Evolutionary conservation across 305 asterid genomes (phyloP), one percentile per base, ranked within the genome.

Genomic region (Ruellia speciosa): DNA sequence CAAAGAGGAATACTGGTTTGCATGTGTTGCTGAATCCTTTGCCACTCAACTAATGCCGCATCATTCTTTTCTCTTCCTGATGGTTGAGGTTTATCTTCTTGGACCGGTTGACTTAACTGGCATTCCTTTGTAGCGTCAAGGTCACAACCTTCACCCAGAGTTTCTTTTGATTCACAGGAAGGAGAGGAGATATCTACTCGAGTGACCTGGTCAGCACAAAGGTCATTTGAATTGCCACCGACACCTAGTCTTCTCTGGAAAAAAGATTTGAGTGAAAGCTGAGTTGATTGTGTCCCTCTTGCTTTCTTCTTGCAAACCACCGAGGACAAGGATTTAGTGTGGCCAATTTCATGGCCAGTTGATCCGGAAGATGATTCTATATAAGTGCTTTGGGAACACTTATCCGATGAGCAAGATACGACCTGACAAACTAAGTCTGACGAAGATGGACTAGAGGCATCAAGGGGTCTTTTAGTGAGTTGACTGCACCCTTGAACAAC

Each of bases 1-100:
- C 98, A 90, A 65, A 83, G 78, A 41, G 95, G 96, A 61, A 87
- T 78, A 69, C 94, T 90, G 56, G 75, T 84, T 76, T 83, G 90
- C 98, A 90, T 90, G 58, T 80, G 66, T 60, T 80, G 89, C 63
- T 77, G 98, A 78, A 90, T 90, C 80, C 98, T 85, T 72, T 85
- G 94, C 98, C 98, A 90, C 80, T 90, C 95, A 63, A 66, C 64
- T 53, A 75, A 64, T 37, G 96, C 95, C 56, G 33, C 65, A 61
- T 62, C 72, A 16, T 66, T 70, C 65, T 75, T 80, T 59, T 77
- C 84, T 54, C 72, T 81, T 64, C 70, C 79, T 33, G 79, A 58
- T 68, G 69, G 50, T 57, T 72, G 75, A 51, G 74, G 70, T 47
- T 19, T 61, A 56, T 74, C 75, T 57, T 63, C 80, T 56, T 65